These are phyloP conservation scores for Cryphonectria carpinicola DNA, from an alignment of 2,329 filamentous ascomycete species.

Conservation along the genomic window DNA sequence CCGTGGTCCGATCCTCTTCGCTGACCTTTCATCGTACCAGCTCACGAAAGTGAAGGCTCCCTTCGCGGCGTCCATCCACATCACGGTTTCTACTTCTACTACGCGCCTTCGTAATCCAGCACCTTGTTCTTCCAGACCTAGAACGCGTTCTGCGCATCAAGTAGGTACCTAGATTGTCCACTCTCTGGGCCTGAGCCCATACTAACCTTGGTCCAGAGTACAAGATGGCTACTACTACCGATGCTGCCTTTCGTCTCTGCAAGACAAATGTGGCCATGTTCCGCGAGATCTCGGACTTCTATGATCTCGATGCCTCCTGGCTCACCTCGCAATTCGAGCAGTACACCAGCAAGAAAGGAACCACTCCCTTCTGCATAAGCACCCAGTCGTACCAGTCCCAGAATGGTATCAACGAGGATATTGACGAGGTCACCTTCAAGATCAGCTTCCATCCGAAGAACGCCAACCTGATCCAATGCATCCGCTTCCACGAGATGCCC, in stretches of 20 bases:
- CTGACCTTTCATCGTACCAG: neutral
- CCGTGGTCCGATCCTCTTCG: neutral
- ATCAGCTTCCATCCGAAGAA: conserved; percentile 16
- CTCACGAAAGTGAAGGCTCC: neutral
- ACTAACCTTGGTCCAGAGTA: neutral
- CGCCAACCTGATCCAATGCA: conserved; percentile 18
- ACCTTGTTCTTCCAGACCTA: neutral
- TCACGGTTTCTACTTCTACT: neutral
- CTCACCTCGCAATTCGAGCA: conserved; percentile 23
- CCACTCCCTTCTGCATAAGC: conserved; percentile 2
- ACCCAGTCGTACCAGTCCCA: conserved; percentile 9
- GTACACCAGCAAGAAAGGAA: neutral
- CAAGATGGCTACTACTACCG: conserved; percentile 9
- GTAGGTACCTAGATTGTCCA: neutral
- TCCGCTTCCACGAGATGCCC: conserved; percentile 22
- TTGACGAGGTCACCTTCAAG: conserved; percentile 18
- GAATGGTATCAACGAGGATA: neutral
- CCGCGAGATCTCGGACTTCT: neutral
- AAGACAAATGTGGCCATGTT: conserved; percentile 16
- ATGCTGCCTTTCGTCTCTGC: conserved; percentile 6
- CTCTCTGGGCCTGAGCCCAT: neutral
- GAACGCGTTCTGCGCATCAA: neutral
- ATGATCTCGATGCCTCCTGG: conserved; percentile 22
- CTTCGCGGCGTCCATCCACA: neutral
- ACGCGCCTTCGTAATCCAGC: neutral